Conservation (phyloP, 2,329 filamentous ascomycete species). For the Colletotrichum lini region DNA sequence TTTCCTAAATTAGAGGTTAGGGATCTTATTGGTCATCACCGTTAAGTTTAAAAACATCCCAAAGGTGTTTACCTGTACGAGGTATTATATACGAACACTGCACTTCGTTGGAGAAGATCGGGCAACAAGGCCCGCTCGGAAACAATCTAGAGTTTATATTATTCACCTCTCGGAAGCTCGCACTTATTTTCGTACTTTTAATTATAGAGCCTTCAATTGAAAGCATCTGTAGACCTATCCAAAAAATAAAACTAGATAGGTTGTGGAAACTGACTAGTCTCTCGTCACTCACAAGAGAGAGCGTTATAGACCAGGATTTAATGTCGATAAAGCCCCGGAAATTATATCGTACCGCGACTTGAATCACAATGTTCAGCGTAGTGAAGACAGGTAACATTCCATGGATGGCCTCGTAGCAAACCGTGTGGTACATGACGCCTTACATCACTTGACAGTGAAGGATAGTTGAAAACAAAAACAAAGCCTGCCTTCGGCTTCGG, state of each 20-base stretch:
- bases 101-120: background rate
- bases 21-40: background rate
- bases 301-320: no score
- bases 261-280: no score
- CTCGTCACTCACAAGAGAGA: no score
- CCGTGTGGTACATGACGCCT: background rate
- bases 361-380: background rate
- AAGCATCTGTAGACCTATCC: background rate
- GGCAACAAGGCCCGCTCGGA: background rate
- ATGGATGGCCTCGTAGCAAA: background rate
- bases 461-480: background rate
- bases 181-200: background rate
- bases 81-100: no score
- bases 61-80: no score
- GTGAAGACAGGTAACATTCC: background rate
- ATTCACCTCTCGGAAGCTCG: background rate
- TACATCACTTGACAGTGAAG: background rate
- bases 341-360: no score
- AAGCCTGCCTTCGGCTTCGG: background rate
- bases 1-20: background rate
- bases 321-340: no score
- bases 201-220: background rate
- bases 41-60: no score
- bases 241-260: no score
- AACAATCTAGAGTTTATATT: background rate